These are phyloP conservation scores for Smittium mucronatum DNA, from an alignment of 371 early-diverging fungal species.

Conservation along the genomic window DNA sequence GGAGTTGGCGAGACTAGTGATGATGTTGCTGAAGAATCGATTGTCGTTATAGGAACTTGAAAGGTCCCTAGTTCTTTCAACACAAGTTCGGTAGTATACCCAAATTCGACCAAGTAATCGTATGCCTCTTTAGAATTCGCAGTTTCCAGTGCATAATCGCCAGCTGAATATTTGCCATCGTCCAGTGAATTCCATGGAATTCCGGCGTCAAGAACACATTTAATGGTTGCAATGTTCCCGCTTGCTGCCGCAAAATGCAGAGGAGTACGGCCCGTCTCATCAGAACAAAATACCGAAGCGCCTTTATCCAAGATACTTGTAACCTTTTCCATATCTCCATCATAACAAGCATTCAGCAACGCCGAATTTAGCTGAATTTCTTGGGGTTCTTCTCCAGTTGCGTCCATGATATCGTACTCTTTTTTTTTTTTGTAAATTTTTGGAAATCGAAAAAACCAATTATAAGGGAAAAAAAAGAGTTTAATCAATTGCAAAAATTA, in stretches of 20 bases:
- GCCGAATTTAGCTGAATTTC: conserved; percentile 16
- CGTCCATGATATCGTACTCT: too few relatives aligned
- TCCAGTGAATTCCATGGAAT: conserved; percentile 61
- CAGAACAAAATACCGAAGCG: conserved; percentile 32
- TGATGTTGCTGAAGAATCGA: conserved; percentile 13
- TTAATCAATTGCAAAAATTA: background rate
- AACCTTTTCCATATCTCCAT: conserved; percentile 20
- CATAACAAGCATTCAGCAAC: conserved; percentile 30
- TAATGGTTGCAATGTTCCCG: conserved; percentile 41
- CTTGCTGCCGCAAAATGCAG: conserved; percentile 44
- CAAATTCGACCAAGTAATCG: conserved; percentile 63
- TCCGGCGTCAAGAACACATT: conserved; percentile 34
- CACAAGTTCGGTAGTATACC: conserved; percentile 70
- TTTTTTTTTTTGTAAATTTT: too few relatives aligned
- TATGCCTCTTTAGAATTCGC: conserved; percentile 45
- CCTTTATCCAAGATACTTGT: conserved; percentile 21
- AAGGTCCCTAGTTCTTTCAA: conserved; percentile 37
- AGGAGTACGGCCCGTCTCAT: conserved; percentile 38
- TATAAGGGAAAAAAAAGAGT: background rate
- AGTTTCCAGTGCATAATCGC: conserved; percentile 46
- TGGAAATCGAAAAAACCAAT: too few relatives aligned
- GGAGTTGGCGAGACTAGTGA: background rate
- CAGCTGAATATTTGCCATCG: conserved; percentile 44
- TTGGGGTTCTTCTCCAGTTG: background rate
- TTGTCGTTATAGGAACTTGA: conserved; percentile 15